Conservation (phyloP, 805 yeast species). For the Priceomyces castillae region DNA sequence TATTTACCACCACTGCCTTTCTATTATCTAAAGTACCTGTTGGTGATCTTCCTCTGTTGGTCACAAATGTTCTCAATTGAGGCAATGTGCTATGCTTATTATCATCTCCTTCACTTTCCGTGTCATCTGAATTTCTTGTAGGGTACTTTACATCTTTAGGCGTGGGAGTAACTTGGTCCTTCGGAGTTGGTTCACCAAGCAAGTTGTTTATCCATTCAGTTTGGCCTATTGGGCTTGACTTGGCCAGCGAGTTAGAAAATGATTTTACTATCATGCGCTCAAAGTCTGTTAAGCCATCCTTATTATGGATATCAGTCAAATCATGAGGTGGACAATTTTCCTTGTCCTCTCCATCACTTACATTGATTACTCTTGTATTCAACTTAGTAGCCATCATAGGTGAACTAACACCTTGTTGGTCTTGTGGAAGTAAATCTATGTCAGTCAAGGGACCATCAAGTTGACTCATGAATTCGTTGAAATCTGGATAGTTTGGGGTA, state of each 20-base stretch:
- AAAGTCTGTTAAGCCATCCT: conserved; percentile 18
- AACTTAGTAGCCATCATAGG: conserved; percentile 55
- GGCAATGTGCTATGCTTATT: conserved; percentile 27
- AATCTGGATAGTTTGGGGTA: conserved; percentile 32
- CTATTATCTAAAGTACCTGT: conserved; percentile 16
- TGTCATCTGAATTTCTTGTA: conserved; percentile 12
- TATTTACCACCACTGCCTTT: conserved; percentile 26
- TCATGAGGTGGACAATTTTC: conserved; percentile 27
- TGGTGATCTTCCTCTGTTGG: conserved; percentile 20
- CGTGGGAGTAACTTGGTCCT: conserved; percentile 28
- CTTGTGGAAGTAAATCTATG: conserved; percentile 42
- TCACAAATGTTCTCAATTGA: conserved; percentile 29
- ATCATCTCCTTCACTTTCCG: conserved; percentile 11
- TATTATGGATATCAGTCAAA: conserved; percentile 5
- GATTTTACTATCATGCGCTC: conserved; percentile 26
- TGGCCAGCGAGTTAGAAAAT: conserved; percentile 25
- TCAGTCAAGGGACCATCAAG: conserved; percentile 48
- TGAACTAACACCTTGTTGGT: conserved; percentile 34
- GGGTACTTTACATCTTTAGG: conserved; percentile 13
- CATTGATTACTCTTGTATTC: conserved; percentile 51
- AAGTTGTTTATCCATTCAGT: conserved; percentile 44
- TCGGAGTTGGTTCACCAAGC: conserved; percentile 42
- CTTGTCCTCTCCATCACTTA: conserved; percentile 41
- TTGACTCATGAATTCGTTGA: conserved; percentile 41
- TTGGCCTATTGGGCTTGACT: conserved; percentile 36